Conservation (phyloP, 2,329 filamentous ascomycete genomes). For the Paraconiothyrium sp. region DNA sequence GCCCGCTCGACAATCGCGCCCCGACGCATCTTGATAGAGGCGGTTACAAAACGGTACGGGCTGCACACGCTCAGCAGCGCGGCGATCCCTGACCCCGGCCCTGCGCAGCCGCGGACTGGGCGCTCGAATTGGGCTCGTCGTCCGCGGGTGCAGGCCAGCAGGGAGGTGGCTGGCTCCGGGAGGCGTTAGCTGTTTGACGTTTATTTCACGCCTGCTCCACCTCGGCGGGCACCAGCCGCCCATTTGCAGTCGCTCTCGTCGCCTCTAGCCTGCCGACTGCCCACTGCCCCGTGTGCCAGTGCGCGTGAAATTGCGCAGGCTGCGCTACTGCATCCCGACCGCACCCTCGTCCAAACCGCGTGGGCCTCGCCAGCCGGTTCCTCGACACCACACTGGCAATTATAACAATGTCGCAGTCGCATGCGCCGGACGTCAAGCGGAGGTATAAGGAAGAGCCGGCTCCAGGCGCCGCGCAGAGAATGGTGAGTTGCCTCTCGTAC, state of each 20-base stretch:
- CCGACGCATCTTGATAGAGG: not conserved
- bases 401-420: conserved; percentile 55
- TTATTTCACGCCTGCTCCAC: conserved; percentile 50
- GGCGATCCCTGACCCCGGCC: conserved; percentile 38
- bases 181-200: conserved; percentile 50
- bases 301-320: conserved; percentile 49
- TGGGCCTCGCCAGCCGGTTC: conserved; percentile 44
- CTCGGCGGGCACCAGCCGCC: conserved; percentile 31
- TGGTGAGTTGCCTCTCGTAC: conserved; percentile 50
- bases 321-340: conserved; percentile 47
- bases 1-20: not conserved
- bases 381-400: conserved; percentile 42
- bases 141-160: conserved; percentile 41
- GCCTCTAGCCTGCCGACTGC: not conserved
- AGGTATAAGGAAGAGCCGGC: conserved; percentile 57
- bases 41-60: too few relatives aligned
- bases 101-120: conserved; percentile 35
- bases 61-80: not conserved
- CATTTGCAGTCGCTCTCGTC: conserved; percentile 7
- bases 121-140: conserved; percentile 34
- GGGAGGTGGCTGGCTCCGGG: conserved; percentile 43
- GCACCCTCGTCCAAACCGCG: conserved; percentile 39
- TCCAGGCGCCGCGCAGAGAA: conserved; percentile 54
- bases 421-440: conserved; percentile 51
- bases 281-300: conserved; percentile 12